These are phyloP conservation scores for Spizellomyces punctatus DNA, from an alignment of 192 early-diverging fungal species.

Conservation along the genomic window DNA sequence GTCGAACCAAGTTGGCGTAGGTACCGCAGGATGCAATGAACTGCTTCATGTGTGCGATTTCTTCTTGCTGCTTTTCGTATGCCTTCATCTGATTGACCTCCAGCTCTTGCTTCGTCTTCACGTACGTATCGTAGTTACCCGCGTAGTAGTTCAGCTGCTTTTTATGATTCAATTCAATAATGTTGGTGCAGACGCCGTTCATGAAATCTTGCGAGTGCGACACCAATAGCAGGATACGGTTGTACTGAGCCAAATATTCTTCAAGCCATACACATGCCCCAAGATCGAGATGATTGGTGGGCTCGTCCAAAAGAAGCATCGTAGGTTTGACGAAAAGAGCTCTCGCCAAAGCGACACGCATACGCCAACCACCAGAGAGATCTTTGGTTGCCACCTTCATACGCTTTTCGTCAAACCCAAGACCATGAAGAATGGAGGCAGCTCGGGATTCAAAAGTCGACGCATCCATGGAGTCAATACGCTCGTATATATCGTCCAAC, in stretches of 20 bases:
- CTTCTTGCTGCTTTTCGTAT: conserved; percentile 98
- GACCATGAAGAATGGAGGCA: conserved; percentile 85
- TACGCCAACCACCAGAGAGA: conserved; percentile 99
- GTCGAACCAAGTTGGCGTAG: conserved; percentile 96
- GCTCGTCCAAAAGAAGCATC: conserved; percentile 62
- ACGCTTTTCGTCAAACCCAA: conserved; percentile 85
- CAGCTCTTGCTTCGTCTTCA: conserved; percentile 92
- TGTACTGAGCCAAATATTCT: conserved; percentile 76
- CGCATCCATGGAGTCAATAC: conserved; percentile 91
- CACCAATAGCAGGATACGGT: conserved; percentile 83
- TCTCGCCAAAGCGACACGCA: conserved; percentile 95
- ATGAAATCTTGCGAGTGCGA: conserved; percentile 97
- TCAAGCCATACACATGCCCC: conserved; percentile 88
- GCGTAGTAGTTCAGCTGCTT: conserved; percentile 90
- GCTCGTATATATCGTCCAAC: conserved; percentile 94
- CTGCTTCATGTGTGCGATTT: conserved; percentile 98
- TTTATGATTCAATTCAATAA: conserved; percentile 90
- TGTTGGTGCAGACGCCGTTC: conserved; percentile 95
- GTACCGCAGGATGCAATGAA: conserved; percentile 99
- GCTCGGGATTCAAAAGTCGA: conserved; percentile 94
- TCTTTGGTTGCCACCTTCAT: conserved; percentile 95
- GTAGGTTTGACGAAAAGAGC: conserved; percentile 95
- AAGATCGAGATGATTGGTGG: conserved; percentile 86
- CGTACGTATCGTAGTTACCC: conserved; percentile 97
- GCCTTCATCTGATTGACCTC: conserved; percentile 99